phyloP scores from a whole-genome alignment of 805 yeast species.

The Wickerhamomyces mucosus region DNA sequence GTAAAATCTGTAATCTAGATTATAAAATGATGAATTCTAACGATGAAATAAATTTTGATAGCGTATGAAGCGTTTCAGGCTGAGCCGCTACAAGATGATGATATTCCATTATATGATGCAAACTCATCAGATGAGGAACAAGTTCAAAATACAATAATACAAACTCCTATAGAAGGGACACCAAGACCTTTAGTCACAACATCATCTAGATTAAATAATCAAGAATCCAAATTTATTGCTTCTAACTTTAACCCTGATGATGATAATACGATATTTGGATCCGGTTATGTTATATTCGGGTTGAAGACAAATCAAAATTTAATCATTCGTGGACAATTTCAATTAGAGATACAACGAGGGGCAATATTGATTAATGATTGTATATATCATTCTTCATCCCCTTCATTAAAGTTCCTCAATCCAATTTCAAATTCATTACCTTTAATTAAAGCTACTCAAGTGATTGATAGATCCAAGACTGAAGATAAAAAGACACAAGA shows the following conservation, averaged over 20 bases:
- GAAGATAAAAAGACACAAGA: slow-evolving; percentile 22
- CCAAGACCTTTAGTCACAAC: slow-evolving; percentile 1
- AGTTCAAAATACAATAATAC: slow-evolving; percentile 1
- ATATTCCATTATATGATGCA: slow-evolving; percentile 12
- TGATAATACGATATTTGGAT: slow-evolving; percentile 28
- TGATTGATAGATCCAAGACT: slow-evolving; percentile 21
- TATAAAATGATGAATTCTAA: no score
- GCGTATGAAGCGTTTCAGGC: no score
- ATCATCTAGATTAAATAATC: background rate
- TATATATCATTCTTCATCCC: slow-evolving; percentile 21
- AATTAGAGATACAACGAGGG: slow-evolving; percentile 36
- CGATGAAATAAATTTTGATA: no score
- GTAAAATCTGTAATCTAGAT: background rate
- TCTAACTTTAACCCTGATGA: slow-evolving; percentile 31
- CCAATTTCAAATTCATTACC: slow-evolving; percentile 31
- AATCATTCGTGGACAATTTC: slow-evolving; percentile 38
- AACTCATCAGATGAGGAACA: slow-evolving; percentile 16
- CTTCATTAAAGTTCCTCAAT: slow-evolving; percentile 25
- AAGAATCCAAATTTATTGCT: slow-evolving; percentile 11
- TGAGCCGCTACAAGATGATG: slow-evolving; percentile 13
- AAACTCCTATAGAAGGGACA: slow-evolving; percentile 1
- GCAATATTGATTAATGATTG: slow-evolving; percentile 34
- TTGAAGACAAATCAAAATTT: slow-evolving; percentile 33
- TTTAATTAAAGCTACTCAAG: slow-evolving; percentile 33
- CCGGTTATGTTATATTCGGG: slow-evolving; percentile 29